These are phyloP conservation scores for Solanum hybrid DNA, from an alignment of 305 asterid genomes.

Conservation along the genomic window DNA sequence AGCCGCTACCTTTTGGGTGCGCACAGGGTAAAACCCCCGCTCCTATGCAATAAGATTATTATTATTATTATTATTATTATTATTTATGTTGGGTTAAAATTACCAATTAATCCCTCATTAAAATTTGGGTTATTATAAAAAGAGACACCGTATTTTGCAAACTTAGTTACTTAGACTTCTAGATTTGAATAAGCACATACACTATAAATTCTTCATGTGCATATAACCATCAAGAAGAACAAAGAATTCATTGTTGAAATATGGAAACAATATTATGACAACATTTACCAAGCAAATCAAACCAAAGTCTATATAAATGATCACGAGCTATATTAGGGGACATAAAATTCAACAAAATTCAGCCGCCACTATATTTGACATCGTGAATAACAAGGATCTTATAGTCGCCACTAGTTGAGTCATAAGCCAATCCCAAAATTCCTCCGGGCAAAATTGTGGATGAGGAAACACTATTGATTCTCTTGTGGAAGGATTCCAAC, in stretches of 20 bases:
- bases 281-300: neutral
- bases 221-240: neutral
- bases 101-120: neutral
- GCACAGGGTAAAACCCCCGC: neutral
- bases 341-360: neutral
- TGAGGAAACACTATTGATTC: neutral
- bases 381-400: neutral
- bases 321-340: neutral
- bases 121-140: neutral
- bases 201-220: neutral
- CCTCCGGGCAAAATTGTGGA: neutral
- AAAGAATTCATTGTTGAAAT: neutral
- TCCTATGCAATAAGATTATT: neutral
- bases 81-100: neutral
- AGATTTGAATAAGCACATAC: neutral
- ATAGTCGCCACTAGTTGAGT: neutral
- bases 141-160: neutral
- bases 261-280: neutral
- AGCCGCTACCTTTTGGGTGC: neutral
- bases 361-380: neutral
- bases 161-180: neutral
- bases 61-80: no score
- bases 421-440: neutral
- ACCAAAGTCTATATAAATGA: neutral
- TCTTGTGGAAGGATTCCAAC: neutral